These are phyloP conservation scores for Hibiscus mutabilis DNA, from an alignment of 345 rosid species.

Conservation along the genomic window DNA sequence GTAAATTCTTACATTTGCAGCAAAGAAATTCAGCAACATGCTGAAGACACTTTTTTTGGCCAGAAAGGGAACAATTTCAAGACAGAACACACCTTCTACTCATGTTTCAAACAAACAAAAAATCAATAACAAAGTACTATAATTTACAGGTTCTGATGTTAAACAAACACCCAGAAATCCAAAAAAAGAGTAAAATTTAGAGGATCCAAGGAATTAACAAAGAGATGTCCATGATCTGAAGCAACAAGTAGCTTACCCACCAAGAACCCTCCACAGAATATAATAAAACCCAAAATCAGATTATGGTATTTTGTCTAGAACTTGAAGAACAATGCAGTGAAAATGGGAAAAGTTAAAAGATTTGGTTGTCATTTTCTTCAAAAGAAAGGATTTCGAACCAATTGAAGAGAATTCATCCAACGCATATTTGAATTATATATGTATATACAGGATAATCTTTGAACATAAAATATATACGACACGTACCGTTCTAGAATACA, in stretches of 20 bases:
- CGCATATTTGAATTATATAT: background rate
- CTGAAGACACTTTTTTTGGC: background rate
- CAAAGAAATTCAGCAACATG: background rate
- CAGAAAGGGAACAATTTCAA: background rate
- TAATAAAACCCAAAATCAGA: background rate
- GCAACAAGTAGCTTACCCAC: conserved; percentile 38
- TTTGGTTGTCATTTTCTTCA: conserved; percentile 4
- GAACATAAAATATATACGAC: no score
- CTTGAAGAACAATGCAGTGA: background rate
- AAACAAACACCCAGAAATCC: conserved; percentile 7
- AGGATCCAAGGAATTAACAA: conserved; percentile 18
- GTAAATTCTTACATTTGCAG: background rate
- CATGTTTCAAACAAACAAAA: background rate
- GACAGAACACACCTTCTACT: background rate
- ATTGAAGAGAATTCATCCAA: no score
- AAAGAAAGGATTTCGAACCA: background rate
- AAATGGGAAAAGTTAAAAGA: conserved; percentile 8
- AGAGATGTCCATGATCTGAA: conserved; percentile 22
- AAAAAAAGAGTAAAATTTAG: background rate
- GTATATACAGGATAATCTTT: no score
- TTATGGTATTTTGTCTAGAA: background rate
- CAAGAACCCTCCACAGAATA: conserved; percentile 15
- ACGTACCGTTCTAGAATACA: no score
- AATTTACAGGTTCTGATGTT: background rate
- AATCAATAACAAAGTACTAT: background rate